These are phyloP conservation scores for Ceratobasidium sp. DNA, from an alignment of 1,284 basidiomycete genomes.

Conservation along the genomic window DNA sequence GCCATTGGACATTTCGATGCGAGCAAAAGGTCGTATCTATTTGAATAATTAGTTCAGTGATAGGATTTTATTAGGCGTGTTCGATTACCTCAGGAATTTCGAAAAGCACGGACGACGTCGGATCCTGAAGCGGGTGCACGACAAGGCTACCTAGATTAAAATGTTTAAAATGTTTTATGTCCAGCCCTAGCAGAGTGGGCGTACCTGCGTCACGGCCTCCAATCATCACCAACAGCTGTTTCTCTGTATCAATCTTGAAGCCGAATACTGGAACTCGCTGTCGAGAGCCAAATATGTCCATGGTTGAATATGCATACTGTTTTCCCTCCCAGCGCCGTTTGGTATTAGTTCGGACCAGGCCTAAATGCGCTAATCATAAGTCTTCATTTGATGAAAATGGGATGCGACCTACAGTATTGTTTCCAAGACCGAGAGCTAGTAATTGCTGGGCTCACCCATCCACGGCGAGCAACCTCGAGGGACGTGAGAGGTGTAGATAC, in stretches of 20 bases:
- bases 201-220: background rate
- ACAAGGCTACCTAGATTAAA: background rate
- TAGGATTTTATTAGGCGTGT: background rate
- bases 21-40: slow-evolving; percentile 9
- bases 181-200: background rate
- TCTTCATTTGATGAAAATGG: background rate
- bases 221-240: slow-evolving; percentile 3
- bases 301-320: background rate
- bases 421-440: background rate
- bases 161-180: background rate
- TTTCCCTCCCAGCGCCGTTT: background rate
- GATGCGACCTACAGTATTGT: slow-evolving; percentile 5
- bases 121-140: slow-evolving; percentile 3
- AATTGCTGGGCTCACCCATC: background rate
- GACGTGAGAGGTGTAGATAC: background rate
- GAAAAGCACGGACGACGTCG: background rate
- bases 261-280: background rate
- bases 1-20: slow-evolving; percentile 20
- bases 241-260: background rate
- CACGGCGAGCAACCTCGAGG: background rate
- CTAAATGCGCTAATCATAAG: background rate
- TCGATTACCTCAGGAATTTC: background rate
- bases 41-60: background rate
- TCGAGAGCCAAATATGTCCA: background rate
- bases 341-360: background rate